Base-by-base conservation (phyloP, 441 rosid genomes). In the Populus tomentosa region DNA sequence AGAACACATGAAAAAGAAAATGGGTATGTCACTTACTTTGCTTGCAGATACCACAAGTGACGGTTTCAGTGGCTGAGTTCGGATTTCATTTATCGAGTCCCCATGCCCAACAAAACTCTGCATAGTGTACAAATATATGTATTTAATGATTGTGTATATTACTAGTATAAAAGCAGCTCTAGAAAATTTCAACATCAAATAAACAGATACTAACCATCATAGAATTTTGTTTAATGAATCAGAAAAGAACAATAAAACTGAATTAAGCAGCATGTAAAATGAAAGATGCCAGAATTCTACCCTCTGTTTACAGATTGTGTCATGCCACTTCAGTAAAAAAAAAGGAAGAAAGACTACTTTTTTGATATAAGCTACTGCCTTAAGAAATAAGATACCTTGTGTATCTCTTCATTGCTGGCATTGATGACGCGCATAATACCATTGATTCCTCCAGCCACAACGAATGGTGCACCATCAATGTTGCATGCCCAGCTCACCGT, bases 21-120 rank as follows among this genome's bases (percentile, higher is more conserved):
- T 68, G 62, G 33, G 21, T 2, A 14, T 70, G 40, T 72, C 70
- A 82, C 75, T 81, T 82, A 94, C 98, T 87, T 94, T 92, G 91
- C 99, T 95, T 72, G 98, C 99, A 72, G 97, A 90, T 61, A 95
- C 90, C 72, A 94, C 88, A 76, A 95, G 97, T 56, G 95, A 92
- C 69, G 99, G 92, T 78, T 87, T 94, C 83, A 91, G 36, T n/a
- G 95, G 92, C 80, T 95, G 98, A 78, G 97, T 94, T 88, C 97
- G 92, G 80, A 95, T 89, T 88, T 94, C 98, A 75, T 94, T 95
- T 83, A 95, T 90, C 2, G 98, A 92, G 85, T 92, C 99, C 67
- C 97, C 97, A 77, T 95, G 99, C 71, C 99, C 99, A 77, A 95
- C 98, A 84, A 92, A 94, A 84, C 97, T 96, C 99, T 94, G 87